Conservation (phyloP, 108 stramenopile genomes). For the Cyclotella atomus region DNA sequence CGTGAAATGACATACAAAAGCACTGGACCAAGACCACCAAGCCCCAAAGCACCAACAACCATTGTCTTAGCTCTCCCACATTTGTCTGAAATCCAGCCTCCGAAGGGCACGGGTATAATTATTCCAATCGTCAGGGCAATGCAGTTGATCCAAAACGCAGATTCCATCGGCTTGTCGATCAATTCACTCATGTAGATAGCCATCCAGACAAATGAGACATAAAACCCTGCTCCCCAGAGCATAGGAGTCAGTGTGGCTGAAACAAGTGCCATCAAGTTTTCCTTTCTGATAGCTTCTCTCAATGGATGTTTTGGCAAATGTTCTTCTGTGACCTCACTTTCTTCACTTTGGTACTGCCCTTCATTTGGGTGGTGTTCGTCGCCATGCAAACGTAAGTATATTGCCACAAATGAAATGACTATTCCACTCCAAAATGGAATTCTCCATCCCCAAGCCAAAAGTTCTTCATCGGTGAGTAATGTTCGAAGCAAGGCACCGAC, state of each 20-base stretch:
- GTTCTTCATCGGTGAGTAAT: constrained; percentile 61
- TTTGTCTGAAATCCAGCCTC: constrained; percentile 60
- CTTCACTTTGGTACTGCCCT: constrained; percentile 26
- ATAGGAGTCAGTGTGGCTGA: constrained; percentile 58
- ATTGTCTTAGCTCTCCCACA: constrained; percentile 59
- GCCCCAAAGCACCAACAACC: constrained; percentile 45
- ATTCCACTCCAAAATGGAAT: constrained; percentile 78
- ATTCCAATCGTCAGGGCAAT: constrained; percentile 46
- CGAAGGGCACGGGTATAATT: constrained; percentile 45
- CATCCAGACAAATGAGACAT: constrained; percentile 71
- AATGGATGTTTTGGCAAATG: constrained; percentile 54
- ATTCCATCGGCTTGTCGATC: constrained; percentile 57
- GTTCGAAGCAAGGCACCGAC: constrained; percentile 62
- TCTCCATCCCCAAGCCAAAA: constrained; percentile 80
- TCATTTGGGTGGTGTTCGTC: constrained; percentile 57
- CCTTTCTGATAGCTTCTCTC: constrained; percentile 50
- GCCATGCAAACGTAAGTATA: constrained; percentile 52
- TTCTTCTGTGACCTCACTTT: background rate
- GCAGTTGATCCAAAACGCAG: constrained; percentile 74
- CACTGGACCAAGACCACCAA: constrained; percentile 52
- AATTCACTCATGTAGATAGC: constrained; percentile 67
- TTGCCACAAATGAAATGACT: constrained; percentile 54
- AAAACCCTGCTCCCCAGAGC: constrained; percentile 68
- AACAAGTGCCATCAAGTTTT: constrained; percentile 57
- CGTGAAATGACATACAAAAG: constrained; percentile 52